These are phyloP conservation scores for Rhododendron griersonianum DNA, from an alignment of 148 eudicot species.

Conservation along the genomic window DNA sequence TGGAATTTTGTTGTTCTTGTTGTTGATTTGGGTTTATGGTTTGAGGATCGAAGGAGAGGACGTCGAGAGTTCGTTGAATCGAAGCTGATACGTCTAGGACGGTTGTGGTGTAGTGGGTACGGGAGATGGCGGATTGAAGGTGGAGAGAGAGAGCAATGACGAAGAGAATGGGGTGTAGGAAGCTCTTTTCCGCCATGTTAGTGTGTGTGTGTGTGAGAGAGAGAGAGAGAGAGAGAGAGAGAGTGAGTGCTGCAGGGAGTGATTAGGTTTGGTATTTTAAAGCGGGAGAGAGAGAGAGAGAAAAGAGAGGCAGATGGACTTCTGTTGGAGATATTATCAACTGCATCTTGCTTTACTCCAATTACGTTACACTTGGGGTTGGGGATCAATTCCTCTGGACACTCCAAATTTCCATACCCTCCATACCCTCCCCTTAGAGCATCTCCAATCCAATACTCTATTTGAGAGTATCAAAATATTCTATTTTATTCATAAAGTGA, in stretches of 20 bases:
- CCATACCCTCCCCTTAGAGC: no score
- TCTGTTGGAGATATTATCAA: neutral
- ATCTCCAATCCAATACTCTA: no score
- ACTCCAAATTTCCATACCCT: no score
- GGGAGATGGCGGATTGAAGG: neutral
- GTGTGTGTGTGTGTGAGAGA: neutral
- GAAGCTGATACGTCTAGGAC: slow-evolving; percentile 48
- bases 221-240: neutral
- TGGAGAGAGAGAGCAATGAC: slow-evolving; percentile 19
- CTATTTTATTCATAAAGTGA: no score
- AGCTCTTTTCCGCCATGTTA: neutral
- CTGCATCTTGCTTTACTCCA: neutral
- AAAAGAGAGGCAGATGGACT: neutral
- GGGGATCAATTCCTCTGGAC: no score
- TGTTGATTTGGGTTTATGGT: neutral
- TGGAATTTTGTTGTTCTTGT: neutral
- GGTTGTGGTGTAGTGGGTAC: neutral
- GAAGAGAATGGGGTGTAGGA: neutral
- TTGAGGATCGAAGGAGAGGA: slow-evolving; percentile 23
- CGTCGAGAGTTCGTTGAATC: slow-evolving; percentile 28
- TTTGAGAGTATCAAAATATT: no score
- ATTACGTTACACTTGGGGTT: neutral
- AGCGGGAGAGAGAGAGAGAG: neutral
- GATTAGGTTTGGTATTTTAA: neutral
- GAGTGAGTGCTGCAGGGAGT: neutral